Percentiles rank a stretch among this genome's conserved stretches.
phyloP scores from a whole-genome alignment of 352 stramenopile species.

The Globisporangium paroecandrum region DNA sequence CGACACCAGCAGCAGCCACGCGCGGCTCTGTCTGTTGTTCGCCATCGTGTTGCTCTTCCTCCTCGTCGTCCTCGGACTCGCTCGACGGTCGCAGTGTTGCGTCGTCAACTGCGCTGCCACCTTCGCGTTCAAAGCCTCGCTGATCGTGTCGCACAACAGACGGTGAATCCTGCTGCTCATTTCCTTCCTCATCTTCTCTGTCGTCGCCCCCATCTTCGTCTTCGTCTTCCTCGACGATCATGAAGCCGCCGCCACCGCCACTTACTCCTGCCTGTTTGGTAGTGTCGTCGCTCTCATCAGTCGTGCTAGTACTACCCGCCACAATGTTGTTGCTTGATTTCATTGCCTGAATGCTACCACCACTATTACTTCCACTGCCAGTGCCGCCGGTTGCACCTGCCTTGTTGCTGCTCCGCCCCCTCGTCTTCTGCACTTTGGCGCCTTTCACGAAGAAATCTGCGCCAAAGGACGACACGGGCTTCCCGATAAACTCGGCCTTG shows the following conservation, averaged over 20 bases:
- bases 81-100: background rate
- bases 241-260: background rate
- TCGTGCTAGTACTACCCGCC: background rate
- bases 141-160: background rate
- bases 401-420: conserved; percentile 5
- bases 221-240: conserved; percentile 15
- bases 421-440: conserved; percentile 37
- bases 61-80: background rate
- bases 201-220: background rate
- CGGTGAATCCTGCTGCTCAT: conserved; percentile 9
- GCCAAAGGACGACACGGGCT: conserved; percentile 59
- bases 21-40: background rate
- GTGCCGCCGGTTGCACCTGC: background rate
- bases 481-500: conserved; percentile 57
- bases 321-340: background rate
- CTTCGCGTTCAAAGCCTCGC: background rate
- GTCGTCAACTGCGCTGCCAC: background rate
- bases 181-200: conserved; percentile 3
- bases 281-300: background rate
- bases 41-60: background rate
- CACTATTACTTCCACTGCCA: background rate
- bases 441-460: conserved; percentile 71
- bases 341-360: background rate
- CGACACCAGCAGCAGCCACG: background rate
- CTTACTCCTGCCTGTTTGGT: background rate